Base-by-base conservation (phyloP, 2,329 filamentous ascomycete genomes). In the Sporothrix brunneoviolacea region DNA sequence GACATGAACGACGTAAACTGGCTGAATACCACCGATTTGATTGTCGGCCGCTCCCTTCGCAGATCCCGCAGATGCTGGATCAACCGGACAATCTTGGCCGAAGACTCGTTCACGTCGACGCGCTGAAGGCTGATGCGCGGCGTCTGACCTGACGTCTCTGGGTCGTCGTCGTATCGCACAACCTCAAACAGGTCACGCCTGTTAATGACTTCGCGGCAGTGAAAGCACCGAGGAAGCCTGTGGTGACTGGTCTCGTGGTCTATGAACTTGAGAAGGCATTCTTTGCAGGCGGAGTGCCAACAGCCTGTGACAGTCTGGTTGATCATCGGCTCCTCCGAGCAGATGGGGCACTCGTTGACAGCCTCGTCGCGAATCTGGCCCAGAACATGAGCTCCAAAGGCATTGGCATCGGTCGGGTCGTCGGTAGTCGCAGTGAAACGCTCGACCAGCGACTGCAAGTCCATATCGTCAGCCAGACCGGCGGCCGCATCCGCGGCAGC, bases 1-100 rank as follows among this genome's bases (percentile, higher is more conserved):
- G 90, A 84, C 58, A 98, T 80, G 66, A 97, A 98, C 0, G 91
- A 94, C 0, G 93, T 98, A 66, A 98, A 98, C 67, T 98, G 93
- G 51, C 87, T 93, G 69, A 98, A 98, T 28, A 98, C 84, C 19
- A 97, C 91, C 1, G 87, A 89, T 68, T 96, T 97, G 43, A 84
- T 86, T 5, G 67, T 73, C 0, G 83, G 79, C n/a, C 85, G 72
- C 44, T 80, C 75, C 50, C 73, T 77, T 9, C 85, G 82, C 8
- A 94, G 69, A 1, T 73, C 70, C 37, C 86, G 84, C 5, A 98
- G 78, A 53, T 93, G 82, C 4, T 73, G 77, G 56, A 96, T 77
- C 5, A 98, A 75, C 1, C 87, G 79, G 39, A 86, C 82, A 12
- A 97, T 86, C 66, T 98, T 98, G 41, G 93, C 88, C 0, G 90